Evolutionary conservation across 225 moss, liverwort and hornwort species (phyloP), one percentile per base, ranked within the genome.

Genomic region (Rhytidiadelphus loreus): DNA sequence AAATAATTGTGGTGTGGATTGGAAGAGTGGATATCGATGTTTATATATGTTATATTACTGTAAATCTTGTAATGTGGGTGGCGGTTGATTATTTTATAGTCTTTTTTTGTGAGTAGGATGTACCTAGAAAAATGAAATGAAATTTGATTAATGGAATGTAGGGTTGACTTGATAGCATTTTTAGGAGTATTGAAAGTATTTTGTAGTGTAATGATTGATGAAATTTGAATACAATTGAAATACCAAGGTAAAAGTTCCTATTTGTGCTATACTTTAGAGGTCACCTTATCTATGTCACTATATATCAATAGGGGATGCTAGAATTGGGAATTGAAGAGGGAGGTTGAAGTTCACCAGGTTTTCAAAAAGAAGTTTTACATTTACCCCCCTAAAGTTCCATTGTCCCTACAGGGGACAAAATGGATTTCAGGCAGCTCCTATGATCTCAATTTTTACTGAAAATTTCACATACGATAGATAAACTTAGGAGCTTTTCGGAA

Each of bases 201-300:
- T 26, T 14, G 8, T 9, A 71, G 5, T 9, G 4, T 4, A 26
- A 2, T 9, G 3, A 24, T 71, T 43, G 43, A 16, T 43, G 26
- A 43, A 26, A 8, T 71, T 16, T 71, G 24, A 24, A 4, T 69
- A 14, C 14, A 41, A 69, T n/a, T 66, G 21, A 21, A 0, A 66
- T 37, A n/a, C 0, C 12, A 4, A 37, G 4, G 12, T 37, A 21
- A 37, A 6, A 21, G 12, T 0, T 4, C 21, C 1, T 21, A 66
- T n/a, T 21, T 66, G 12, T 6, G 12, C 21, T 2, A 37, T 3
- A 21, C 12, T 66, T n/a, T 0, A n/a, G 1, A 37, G 20, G 22
- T 2, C 20, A 21, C 1, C 22, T 0, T 66, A 66, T 66, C 21
- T 66, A n/a, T 0, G 1, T 12, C 0, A 16, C 16, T 43, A 9